phyloP scores from a whole-genome alignment of 148 eudicot species.

The Talinum fruticosum region DNA sequence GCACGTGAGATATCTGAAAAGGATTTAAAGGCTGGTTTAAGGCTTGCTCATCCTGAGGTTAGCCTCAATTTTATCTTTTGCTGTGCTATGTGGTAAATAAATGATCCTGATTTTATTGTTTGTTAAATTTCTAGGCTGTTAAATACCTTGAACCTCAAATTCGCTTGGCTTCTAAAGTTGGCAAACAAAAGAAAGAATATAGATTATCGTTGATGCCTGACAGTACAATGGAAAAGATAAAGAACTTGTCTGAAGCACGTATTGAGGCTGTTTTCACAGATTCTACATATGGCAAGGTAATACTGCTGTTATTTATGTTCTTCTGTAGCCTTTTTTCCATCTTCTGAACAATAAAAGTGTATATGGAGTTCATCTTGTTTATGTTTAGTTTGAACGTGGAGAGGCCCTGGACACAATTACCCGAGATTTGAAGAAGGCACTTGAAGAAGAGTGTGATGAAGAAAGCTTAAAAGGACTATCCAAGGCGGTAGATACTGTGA shows the following conservation, averaged over 20 bases:
- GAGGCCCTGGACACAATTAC: constrained; percentile 84
- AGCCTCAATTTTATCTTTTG: constrained; percentile 20
- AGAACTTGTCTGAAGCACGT: constrained; percentile 63
- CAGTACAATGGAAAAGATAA: constrained; percentile 65
- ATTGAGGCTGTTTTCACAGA: constrained; percentile 90
- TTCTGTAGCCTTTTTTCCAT: background rate
- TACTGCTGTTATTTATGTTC: background rate
- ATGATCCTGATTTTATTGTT: constrained; percentile 1
- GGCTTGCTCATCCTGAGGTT: constrained; percentile 95
- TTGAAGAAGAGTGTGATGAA: constrained; percentile 85
- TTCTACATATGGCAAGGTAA: constrained; percentile 84
- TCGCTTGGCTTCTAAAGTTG: constrained; percentile 82
- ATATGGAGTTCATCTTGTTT: constrained; percentile 1
- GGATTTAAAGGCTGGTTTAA: constrained; percentile 76
- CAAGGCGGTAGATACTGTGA: constrained; percentile 90
- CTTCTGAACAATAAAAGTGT: background rate
- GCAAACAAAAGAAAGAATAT: constrained; percentile 80
- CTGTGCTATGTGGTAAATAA: background rate
- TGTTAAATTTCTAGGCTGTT: constrained; percentile 61
- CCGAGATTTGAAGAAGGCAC: constrained; percentile 64
- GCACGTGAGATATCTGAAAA: constrained; percentile 91
- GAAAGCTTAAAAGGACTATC: constrained; percentile 72
- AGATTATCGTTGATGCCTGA: constrained; percentile 79
- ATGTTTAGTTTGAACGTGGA: constrained; percentile 89
- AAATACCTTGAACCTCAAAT: constrained; percentile 93